A percentile compares a stretch with the other conserved stretches of the same genome.
Evolutionary conservation across 192 early-diverging fungal genomes (phyloP).

Genomic region (Entophlyctis helioformis): DNA sequence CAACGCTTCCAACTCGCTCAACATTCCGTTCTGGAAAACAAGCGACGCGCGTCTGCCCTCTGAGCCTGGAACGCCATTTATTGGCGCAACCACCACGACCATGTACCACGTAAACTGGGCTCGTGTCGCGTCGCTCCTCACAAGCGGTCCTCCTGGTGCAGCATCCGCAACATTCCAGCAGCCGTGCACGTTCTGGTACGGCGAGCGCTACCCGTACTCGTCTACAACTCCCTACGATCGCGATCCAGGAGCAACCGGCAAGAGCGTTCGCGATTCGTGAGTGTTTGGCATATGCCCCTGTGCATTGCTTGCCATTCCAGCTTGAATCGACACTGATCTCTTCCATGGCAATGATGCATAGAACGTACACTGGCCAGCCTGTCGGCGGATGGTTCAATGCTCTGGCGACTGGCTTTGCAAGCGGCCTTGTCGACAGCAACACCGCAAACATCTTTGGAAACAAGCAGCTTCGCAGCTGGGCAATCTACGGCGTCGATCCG

Average conservation of each 20-base stretch:
- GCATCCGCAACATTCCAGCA: not conserved
- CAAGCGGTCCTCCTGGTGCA: slow-evolving; percentile 2
- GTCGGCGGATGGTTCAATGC: slow-evolving; percentile 34
- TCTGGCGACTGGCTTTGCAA: too few relatives aligned
- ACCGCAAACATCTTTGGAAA: slow-evolving; percentile 11
- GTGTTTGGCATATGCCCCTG: too few relatives aligned
- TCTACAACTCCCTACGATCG: slow-evolving; percentile 10
- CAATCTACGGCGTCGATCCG: slow-evolving; percentile 12
- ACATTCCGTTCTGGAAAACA: slow-evolving; percentile 28
- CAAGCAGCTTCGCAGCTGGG: slow-evolving; percentile 23
- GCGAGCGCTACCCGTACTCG: slow-evolving; percentile 16
- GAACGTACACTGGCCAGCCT: slow-evolving; percentile 27
- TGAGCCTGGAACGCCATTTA: slow-evolving; percentile 10
- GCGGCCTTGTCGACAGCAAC: too few relatives aligned
- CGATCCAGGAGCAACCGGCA: too few relatives aligned
- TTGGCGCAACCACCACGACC: too few relatives aligned
- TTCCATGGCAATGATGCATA: too few relatives aligned
- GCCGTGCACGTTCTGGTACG: slow-evolving; percentile 28
- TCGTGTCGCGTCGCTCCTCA: not conserved
- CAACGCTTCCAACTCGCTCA: slow-evolving; percentile 23
- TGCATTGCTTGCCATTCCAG: too few relatives aligned
- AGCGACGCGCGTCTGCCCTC: slow-evolving; percentile 22
- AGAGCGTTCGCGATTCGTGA: slow-evolving; percentile 7
- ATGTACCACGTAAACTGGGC: slow-evolving; percentile 7
- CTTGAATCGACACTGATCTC: too few relatives aligned